Evolutionary conservation across 768 basidiomycete genomes (phyloP), one percentile per base, ranked within the genome.

Genomic region (Agaricus sinodeliciosus): DNA sequence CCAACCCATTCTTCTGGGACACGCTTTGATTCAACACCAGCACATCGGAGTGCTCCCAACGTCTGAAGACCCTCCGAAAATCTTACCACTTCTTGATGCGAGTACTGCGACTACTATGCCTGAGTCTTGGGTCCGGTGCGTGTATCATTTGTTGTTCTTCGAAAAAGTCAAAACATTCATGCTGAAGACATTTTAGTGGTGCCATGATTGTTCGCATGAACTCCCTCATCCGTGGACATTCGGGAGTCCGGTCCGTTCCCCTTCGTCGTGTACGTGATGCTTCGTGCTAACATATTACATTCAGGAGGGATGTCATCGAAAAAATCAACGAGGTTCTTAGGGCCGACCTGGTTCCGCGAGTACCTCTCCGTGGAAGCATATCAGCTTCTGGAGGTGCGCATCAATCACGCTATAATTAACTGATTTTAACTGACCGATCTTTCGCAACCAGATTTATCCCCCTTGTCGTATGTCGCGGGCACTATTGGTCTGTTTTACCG

Each of bases 161-260:
- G 9, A 39, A n/a, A 13, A 65, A 58, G 71, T 72, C 67, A 1
- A 11, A 31, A 31, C 7, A 70, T 74, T 22, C 67, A 70, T 54
- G 57, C 69, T 16, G 71, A 71, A 65, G 4, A 15, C 27, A 19
- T 34, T 43, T 69, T 27, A 82, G 85, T 25, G 87, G 84, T 35
- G 86, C 87, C 0, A 89, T 90, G 59, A 66, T 87, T 22, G 76
- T 91, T 57, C 81, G 89, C 57, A 84, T 86, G 78, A 91, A 91
- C 65, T 87, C 86, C 0, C 77, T 91, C 47, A 82, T 88, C 59
- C 81, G 88, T 37, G 88, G 86, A 0, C 88, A 90, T 65, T 89
- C 87, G 22, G 87, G 84, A 39, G 79, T 90, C n/a, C 77, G 85
- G 66, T 73, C 12, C 49, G 67, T 57, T 16, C 19, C 18, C 12